phyloP scores from a whole-genome alignment of 73 alveolate genomes.

The Paramecium tetraurelia region DNA sequence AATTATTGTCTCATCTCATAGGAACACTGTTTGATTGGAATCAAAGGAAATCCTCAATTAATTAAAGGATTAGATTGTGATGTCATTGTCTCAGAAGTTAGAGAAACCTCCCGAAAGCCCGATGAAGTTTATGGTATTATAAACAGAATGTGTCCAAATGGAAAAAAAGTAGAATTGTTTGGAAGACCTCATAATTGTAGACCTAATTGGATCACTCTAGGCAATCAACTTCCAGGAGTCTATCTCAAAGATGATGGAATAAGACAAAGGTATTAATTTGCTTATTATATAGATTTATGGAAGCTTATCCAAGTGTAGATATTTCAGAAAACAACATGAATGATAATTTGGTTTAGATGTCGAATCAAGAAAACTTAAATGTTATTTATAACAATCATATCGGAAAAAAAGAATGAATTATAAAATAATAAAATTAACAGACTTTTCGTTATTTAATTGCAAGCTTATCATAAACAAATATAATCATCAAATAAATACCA shows the following conservation, averaged over 20 bases:
- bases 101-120: constrained; percentile 97
- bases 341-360: constrained; percentile 36
- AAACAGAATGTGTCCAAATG: constrained; percentile 90
- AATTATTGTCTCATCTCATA: not conserved
- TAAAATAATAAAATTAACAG: not conserved
- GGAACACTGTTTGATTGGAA: constrained; percentile 92
- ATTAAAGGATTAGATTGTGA: constrained; percentile 85
- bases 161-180: constrained; percentile 93
- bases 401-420: constrained; percentile 34
- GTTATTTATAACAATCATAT: constrained; percentile 56
- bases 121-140: constrained; percentile 96
- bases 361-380: constrained; percentile 48
- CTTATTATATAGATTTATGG: constrained; percentile 68
- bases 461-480: not conserved
- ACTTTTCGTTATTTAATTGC: not conserved
- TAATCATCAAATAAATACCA: not conserved
- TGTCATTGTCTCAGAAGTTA: constrained; percentile 93
- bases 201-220: constrained; percentile 88
- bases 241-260: constrained; percentile 79
- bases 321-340: constrained; percentile 47
- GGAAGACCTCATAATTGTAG: constrained; percentile 93
- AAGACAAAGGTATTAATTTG: constrained; percentile 7
- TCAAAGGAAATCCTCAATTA: constrained; percentile 80
- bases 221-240: constrained; percentile 86
- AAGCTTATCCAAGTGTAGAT: constrained; percentile 76